Evolutionary conservation across 495 filamentous ascomycete genomes (phyloP), one percentile per base, ranked within the genome.

Genomic region (Friedmanniomyces endolithicus): DNA sequence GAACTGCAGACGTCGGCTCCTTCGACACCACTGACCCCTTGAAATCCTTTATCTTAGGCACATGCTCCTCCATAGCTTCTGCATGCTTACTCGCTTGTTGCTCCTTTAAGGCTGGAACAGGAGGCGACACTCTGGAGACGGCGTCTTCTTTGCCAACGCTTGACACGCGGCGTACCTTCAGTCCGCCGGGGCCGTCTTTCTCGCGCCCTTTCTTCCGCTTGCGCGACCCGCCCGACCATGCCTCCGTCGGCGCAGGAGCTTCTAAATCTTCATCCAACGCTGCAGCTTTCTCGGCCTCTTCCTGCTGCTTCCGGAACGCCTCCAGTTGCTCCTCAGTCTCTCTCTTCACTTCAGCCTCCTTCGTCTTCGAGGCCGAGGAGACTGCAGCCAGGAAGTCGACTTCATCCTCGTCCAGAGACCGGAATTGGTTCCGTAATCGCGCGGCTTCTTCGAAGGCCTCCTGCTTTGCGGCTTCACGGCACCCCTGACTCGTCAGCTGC

Each of bases 381-480:
- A 95, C 78, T 1, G 78, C 83, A 55, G 94, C 89, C 16, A 97
- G 70, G 63, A 94, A 98, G 2, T 94, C 90, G 56, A 92, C 78
- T 70, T 98, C 92, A 63, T 94, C 90, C 57, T 95, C 87, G 64
- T 97, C 89, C 35, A 98, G 78, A 9, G 87, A 78, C 51, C 89
- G 84, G 72, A 96, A 98, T 72, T 97, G 92, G 67, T 97, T 95
- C 68, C 85, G 85, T 44, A 98, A 68, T 56, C 83, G 79, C 12
- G 53, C 34, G n/a, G 58, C 50, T 53, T 98, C 94, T 68, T 95
- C 90, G 68, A 96, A 95, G 48, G 87, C 88, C 64, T 94, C 90
- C 71, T 97, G 88, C 69, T 97, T 97, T 59, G 88, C 88, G 66
- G 86, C 88, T 92, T 48, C n/a, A 55, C 37, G 24, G 14, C 27